A percentile compares a stretch with the other conserved stretches of the same genome.
phyloP scores from a whole-genome alignment of 2,329 filamentous ascomycete species.

The Stagonosporopsis vannaccii region DNA sequence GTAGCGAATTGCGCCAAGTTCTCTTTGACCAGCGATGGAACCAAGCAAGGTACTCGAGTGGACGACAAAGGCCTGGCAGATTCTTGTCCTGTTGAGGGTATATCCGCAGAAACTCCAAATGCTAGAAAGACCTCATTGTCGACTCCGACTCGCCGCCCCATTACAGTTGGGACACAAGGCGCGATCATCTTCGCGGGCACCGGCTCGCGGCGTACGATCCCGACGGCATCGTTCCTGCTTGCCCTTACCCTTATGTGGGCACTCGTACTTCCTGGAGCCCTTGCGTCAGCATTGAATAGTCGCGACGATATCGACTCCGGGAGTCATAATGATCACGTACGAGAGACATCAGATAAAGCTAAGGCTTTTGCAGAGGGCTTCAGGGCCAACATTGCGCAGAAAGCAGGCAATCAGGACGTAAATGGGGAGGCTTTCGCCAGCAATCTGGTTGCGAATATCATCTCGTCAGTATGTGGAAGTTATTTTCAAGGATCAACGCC shows the following conservation, averaged over 20 bases:
- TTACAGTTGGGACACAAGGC: not conserved
- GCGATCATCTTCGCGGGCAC: not conserved
- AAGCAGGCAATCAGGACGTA: not conserved
- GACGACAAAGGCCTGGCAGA: conserved; percentile 15
- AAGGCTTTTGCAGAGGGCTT: not conserved
- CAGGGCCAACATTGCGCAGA: not conserved
- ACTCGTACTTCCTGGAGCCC: not conserved
- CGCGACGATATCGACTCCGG: not conserved
- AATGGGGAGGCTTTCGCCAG: not conserved
- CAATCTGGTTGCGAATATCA: not conserved
- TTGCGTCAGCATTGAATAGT: not conserved
- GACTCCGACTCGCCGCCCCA: not conserved
- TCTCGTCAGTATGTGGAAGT: conserved; percentile 2
- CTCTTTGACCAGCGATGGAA: conserved; percentile 31
- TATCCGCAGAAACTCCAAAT: not conserved
- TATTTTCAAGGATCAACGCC: not conserved
- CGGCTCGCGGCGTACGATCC: not conserved
- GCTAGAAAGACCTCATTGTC: not conserved
- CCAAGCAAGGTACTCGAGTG: conserved; percentile 27
- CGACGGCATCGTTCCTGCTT: not conserved
- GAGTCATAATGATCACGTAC: not conserved
- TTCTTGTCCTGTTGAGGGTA: not conserved
- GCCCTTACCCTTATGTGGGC: not conserved
- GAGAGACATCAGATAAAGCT: not conserved
- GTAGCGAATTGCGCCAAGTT: conserved; percentile 26